Percentiles rank a stretch among this genome's conserved stretches.
Conservation (phyloP, 2,329 filamentous ascomycete species). For the Clonostachys solani region DNA sequence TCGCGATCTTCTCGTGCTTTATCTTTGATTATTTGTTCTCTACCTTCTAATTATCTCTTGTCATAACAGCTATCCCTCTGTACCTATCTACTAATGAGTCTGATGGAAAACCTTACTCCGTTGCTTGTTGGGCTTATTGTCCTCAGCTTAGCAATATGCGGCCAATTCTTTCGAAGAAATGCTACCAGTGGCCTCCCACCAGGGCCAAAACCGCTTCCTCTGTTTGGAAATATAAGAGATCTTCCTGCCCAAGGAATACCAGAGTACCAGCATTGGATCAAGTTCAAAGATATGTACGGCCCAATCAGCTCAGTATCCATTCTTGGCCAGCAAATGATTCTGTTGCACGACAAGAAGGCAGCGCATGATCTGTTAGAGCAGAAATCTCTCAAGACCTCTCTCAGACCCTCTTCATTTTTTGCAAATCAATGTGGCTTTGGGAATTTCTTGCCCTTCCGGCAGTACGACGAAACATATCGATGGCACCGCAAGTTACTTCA, state of each 20-base stretch:
- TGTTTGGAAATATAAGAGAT: slow-evolving; percentile 42
- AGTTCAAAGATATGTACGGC: slow-evolving; percentile 25
- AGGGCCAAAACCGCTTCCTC: slow-evolving; percentile 24
- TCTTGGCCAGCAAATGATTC: slow-evolving; percentile 26
- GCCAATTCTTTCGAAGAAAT: no score
- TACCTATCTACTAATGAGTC: no score
- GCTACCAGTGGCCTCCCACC: slow-evolving; percentile 8
- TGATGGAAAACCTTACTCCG: no score
- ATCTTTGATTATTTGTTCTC: no score
- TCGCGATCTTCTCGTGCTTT: no score
- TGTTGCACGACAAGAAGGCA: slow-evolving; percentile 31
- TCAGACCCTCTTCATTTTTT: background rate
- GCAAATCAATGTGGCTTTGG: slow-evolving; percentile 1
- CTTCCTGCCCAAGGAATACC: slow-evolving; percentile 25
- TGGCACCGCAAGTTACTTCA: slow-evolving; percentile 1
- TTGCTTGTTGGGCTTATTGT: no score
- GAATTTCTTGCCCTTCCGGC: background rate
- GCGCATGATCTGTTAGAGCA: slow-evolving; percentile 26
- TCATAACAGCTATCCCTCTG: no score
- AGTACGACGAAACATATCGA: background rate
- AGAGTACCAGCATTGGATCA: slow-evolving; percentile 26
- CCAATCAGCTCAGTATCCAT: slow-evolving; percentile 15
- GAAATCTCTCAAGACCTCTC: slow-evolving; percentile 9
- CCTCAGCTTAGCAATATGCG: no score
- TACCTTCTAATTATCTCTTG: no score